Conservation (phyloP, 2,329 filamentous ascomycete genomes). For the Diatrype stigma region DNA sequence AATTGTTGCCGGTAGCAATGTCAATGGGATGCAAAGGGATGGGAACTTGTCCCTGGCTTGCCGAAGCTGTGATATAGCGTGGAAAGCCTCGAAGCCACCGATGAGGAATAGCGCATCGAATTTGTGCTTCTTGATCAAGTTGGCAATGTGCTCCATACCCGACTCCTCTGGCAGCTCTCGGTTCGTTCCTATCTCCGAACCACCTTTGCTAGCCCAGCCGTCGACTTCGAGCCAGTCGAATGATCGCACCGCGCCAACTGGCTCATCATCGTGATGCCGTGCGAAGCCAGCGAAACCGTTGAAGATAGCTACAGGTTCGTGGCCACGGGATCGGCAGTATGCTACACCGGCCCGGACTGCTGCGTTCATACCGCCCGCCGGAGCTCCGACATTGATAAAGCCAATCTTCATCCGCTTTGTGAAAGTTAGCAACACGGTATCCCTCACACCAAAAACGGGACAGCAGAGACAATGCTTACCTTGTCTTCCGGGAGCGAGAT, state of each 20-base stretch:
- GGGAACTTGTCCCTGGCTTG: conserved; percentile 74
- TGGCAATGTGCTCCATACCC: conserved; percentile 77
- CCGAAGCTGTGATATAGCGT: conserved; percentile 81
- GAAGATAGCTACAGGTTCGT: conserved; percentile 87
- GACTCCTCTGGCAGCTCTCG: conserved; percentile 82
- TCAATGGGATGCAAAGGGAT: conserved; percentile 87
- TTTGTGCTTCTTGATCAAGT: conserved; percentile 78
- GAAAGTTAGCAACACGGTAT: conserved; percentile 23
- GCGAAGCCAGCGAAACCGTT: conserved; percentile 95
- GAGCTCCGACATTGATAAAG: conserved; percentile 94
- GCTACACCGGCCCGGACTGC: conserved; percentile 89
- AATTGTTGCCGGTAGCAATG: conserved; percentile 90
- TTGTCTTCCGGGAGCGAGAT: conserved; percentile 66
- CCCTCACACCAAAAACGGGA: background rate
- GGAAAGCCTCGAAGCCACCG: conserved; percentile 96
- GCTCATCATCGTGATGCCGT: conserved; percentile 81
- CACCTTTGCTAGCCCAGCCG: conserved; percentile 91
- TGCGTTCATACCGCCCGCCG: conserved; percentile 97
- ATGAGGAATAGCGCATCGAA: conserved; percentile 91
- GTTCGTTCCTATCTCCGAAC: conserved; percentile 97
- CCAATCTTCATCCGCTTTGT: conserved; percentile 80
- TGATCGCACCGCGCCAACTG: conserved; percentile 75
- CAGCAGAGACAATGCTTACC: conserved; percentile 41
- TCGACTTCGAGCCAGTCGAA: conserved; percentile 94
- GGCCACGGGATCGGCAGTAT: conserved; percentile 88